Percentiles rank a stretch among this genome's conserved stretches.
Evolutionary conservation across 768 basidiomycete species (phyloP).

Genomic region (Podaxis sp.): DNA sequence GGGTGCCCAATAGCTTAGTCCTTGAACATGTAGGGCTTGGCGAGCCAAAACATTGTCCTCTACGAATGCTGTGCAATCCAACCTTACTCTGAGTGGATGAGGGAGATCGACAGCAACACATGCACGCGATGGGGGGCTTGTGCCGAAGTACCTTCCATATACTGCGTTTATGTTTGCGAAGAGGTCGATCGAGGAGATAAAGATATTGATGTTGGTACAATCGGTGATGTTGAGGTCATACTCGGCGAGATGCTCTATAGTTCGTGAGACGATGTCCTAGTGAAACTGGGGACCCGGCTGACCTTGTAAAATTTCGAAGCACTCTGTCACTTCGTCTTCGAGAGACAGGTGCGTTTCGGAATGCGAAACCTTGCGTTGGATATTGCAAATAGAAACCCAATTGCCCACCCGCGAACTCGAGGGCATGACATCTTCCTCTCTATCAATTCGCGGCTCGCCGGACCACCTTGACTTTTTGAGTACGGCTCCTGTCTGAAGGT

Average conservation of each 20-base stretch:
- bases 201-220: conserved; percentile 75
- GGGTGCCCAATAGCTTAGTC: conserved; percentile 97
- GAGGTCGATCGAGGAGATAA: conserved; percentile 75
- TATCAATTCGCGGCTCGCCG: background rate
- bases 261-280: background rate
- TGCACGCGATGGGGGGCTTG: conserved; percentile 91
- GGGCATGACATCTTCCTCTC: background rate
- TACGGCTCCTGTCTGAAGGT: background rate
- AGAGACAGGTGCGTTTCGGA: conserved; percentile 33
- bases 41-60: conserved; percentile 39
- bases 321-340: conserved; percentile 67
- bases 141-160: conserved; percentile 81
- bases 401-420: conserved; percentile 33
- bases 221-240: conserved; percentile 50
- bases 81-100: conserved; percentile 44
- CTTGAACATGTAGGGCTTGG: conserved; percentile 87
- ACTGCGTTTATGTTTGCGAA: conserved; percentile 75
- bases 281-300: conserved; percentile 11
- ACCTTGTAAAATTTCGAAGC: conserved; percentile 69
- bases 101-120: conserved; percentile 83
- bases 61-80: conserved; percentile 81
- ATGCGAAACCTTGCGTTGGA: conserved; percentile 29
- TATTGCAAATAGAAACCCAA: conserved; percentile 71
- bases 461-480: background rate
- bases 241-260: conserved; percentile 46